Conservation (phyloP, 1,284 basidiomycete genomes). For the Microbotryum lychnidis-dioicae region DNA sequence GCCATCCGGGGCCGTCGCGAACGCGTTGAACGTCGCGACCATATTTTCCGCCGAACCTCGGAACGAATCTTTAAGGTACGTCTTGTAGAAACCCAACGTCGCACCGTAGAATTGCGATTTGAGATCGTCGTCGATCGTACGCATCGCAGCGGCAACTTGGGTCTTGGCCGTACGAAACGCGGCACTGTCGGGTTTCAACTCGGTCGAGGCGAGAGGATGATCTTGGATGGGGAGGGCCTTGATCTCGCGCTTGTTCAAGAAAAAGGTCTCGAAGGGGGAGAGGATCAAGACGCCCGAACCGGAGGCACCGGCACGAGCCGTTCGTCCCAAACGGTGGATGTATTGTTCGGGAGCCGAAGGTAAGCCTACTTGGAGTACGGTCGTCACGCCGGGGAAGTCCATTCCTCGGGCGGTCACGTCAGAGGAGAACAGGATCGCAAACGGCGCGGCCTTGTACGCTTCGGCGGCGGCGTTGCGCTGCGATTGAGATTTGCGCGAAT, state of each 20-base stretch:
- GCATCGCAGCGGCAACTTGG: constrained; percentile 35
- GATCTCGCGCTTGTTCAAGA: constrained; percentile 48
- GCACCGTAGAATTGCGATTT: constrained; percentile 25
- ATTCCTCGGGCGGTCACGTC: constrained; percentile 87
- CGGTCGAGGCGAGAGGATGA: constrained; percentile 16
- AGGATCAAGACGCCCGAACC: constrained; percentile 55
- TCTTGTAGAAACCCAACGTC: constrained; percentile 26
- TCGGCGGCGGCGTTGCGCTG: constrained; percentile 48
- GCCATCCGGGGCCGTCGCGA: constrained; percentile 14
- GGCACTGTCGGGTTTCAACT: constrained; percentile 15
- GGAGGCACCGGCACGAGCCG: constrained; percentile 47
- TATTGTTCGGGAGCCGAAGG: constrained; percentile 44
- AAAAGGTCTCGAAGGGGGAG: constrained; percentile 50
- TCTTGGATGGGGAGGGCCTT: constrained; percentile 43
- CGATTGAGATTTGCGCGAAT: constrained; percentile 47
- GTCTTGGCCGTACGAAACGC: constrained; percentile 38
- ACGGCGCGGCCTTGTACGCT: constrained; percentile 47
- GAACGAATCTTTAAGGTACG: constrained; percentile 19
- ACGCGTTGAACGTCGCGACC: constrained; percentile 22
- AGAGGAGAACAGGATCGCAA: constrained; percentile 68
- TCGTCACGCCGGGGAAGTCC: constrained; percentile 61
- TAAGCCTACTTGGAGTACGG: constrained; percentile 53
- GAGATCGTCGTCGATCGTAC: constrained; percentile 12
- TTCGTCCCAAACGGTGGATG: constrained; percentile 44
- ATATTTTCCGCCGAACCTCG: constrained; percentile 6